phyloP scores from a whole-genome alignment of 2,329 filamentous ascomycete species.

The Colletotrichum sp. region DNA sequence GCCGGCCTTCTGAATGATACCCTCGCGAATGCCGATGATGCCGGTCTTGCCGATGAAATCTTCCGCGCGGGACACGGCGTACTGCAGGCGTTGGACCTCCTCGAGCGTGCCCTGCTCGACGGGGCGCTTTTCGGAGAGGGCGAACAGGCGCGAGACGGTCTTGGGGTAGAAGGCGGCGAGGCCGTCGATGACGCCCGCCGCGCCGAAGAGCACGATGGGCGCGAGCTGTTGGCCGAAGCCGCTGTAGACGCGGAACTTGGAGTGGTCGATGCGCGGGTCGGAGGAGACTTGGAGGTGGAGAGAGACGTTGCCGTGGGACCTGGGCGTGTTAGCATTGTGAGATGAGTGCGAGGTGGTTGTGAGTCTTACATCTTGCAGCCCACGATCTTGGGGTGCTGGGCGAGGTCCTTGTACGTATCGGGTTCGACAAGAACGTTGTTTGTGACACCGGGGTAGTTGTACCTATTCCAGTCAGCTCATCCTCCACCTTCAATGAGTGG shows the following conservation, averaged over 20 bases:
- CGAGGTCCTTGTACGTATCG: conserved; percentile 60
- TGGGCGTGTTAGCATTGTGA: neutral
- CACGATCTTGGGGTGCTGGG: conserved; percentile 68
- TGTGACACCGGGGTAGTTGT: conserved; percentile 67
- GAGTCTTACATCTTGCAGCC: conserved; percentile 62
- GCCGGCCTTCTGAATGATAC: conserved; percentile 57
- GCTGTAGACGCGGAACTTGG: conserved; percentile 66
- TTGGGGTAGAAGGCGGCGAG: conserved; percentile 69
- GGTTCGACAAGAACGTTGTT: conserved; percentile 65
- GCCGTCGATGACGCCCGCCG: conserved; percentile 69
- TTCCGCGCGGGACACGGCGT: conserved; percentile 63
- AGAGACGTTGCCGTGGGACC: conserved; percentile 67
- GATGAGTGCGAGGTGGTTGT: neutral
- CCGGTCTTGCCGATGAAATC: conserved; percentile 66
- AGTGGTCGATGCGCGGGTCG: conserved; percentile 63
- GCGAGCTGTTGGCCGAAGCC: conserved; percentile 71
- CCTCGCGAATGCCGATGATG: conserved; percentile 69
- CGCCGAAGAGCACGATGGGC: conserved; percentile 65
- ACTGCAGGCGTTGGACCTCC: conserved; percentile 64
- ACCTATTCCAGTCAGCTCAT: conserved; percentile 32
- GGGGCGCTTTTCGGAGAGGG: conserved; percentile 41
- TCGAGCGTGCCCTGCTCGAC: conserved; percentile 47
- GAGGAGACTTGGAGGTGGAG: conserved; percentile 67
- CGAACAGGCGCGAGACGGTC: conserved; percentile 62
- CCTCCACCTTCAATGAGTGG: neutral